Conservation (phyloP, 108 stramenopile species). For the Epithemia pelagica region DNA sequence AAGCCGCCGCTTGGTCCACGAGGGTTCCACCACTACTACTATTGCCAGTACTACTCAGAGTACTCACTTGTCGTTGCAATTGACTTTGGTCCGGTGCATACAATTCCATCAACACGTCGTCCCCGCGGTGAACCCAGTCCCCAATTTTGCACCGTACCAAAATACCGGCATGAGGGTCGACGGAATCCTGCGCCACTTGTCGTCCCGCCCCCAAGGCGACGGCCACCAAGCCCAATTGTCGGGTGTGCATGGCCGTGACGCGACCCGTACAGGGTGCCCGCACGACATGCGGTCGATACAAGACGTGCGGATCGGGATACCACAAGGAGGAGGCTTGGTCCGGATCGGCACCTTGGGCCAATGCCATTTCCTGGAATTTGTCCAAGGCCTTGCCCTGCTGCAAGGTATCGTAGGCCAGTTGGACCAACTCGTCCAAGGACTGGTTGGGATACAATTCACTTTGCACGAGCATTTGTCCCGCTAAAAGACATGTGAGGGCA, state of each 20-base stretch:
- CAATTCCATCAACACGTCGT: constrained; percentile 40
- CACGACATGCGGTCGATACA: neutral
- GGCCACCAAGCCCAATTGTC: constrained; percentile 41
- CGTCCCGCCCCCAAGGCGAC: constrained; percentile 74
- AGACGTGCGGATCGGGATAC: neutral
- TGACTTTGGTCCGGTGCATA: constrained; percentile 14
- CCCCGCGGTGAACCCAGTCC: constrained; percentile 37
- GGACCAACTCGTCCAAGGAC: constrained; percentile 34
- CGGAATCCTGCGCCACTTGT: constrained; percentile 35
- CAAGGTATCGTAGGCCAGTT: constrained; percentile 36
- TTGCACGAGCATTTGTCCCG: constrained; percentile 74
- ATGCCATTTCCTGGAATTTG: constrained; percentile 69
- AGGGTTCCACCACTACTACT: neutral
- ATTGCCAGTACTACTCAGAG: neutral
- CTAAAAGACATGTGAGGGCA: constrained; percentile 50
- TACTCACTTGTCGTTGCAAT: neutral
- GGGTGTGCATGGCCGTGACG: constrained; percentile 45
- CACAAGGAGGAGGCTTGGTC: constrained; percentile 5
- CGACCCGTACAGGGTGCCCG: constrained; percentile 27
- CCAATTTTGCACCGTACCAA: constrained; percentile 48
- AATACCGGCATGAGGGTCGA: constrained; percentile 61
- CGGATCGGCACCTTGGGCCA: constrained; percentile 68
- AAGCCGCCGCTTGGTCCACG: neutral
- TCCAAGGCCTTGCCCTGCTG: constrained; percentile 47
- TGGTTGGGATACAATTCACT: constrained; percentile 17